These are phyloP conservation scores for Coemansia sp. DNA, from an alignment of 192 early-diverging fungal species.

Conservation along the genomic window DNA sequence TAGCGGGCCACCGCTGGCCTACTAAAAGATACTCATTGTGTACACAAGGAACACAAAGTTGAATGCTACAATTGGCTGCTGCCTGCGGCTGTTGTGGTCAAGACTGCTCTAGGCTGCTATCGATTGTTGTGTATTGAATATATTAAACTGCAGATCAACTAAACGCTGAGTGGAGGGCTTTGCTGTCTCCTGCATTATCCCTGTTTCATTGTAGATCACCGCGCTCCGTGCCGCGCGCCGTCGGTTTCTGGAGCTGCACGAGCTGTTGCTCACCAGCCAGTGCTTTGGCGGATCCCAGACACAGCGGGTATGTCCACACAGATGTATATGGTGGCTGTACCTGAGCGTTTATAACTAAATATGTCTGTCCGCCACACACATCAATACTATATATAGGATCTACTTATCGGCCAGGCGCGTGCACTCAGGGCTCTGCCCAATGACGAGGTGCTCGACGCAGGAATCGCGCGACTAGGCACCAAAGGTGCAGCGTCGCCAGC, in stretches of 20 bases:
- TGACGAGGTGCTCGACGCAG: not conserved
- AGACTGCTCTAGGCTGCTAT: too few relatives aligned
- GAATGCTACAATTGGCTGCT: too few relatives aligned
- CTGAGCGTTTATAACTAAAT: not conserved
- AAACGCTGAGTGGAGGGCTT: too few relatives aligned
- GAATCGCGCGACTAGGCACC: not conserved
- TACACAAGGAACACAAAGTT: too few relatives aligned
- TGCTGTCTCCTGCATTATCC: too few relatives aligned
- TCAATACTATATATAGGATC: constrained; percentile 6
- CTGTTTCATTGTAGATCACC: constrained; percentile 24
- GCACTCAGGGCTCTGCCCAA: constrained; percentile 8
- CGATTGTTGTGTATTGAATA: too few relatives aligned
- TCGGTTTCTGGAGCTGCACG: constrained; percentile 40
- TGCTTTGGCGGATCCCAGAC: constrained; percentile 8
- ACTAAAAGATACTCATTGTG: not conserved
- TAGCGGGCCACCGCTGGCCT: too few relatives aligned
- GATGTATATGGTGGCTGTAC: not conserved
- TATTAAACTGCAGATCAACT: too few relatives aligned
- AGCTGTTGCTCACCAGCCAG: constrained; percentile 23
- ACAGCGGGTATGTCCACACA: constrained; percentile 15
- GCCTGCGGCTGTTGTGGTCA: too few relatives aligned
- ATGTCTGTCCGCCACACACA: not conserved
- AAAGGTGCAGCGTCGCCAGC: not conserved
- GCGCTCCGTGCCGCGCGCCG: constrained; percentile 31
- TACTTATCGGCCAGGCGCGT: constrained; percentile 23